Evolutionary conservation across 345 rosid species (phyloP).

Genomic region (Turnera subulata): DNA sequence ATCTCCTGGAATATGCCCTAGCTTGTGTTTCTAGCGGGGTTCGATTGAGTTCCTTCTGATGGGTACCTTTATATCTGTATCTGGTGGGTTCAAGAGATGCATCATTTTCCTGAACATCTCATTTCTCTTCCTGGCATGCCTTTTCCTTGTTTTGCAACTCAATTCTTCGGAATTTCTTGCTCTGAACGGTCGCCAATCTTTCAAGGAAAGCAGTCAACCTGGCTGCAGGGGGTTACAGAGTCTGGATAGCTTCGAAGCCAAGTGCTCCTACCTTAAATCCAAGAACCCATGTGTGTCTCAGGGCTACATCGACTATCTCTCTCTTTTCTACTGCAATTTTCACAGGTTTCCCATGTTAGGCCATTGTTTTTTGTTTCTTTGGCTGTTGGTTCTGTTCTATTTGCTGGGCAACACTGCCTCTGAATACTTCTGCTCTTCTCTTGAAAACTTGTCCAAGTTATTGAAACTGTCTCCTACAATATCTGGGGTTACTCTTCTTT

Average conservation of each 20-base stretch:
- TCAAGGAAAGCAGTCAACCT: constrained; percentile 10
- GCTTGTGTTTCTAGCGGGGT: neutral
- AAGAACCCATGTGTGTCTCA: constrained; percentile 48
- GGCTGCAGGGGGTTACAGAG: constrained; percentile 31
- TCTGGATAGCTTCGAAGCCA: constrained; percentile 43
- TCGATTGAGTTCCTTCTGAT: constrained; percentile 18
- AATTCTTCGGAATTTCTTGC: constrained; percentile 19
- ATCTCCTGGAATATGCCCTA: constrained; percentile 10
- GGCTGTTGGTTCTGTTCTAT: constrained; percentile 80
- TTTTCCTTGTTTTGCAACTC: constrained; percentile 20
- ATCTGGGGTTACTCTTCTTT: constrained; percentile 86
- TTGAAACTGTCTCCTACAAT: constrained; percentile 76
- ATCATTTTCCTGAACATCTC: constrained; percentile 40
- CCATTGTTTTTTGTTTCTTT: constrained; percentile 41
- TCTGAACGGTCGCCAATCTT: constrained; percentile 17
- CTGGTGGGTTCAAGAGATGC: constrained; percentile 14
- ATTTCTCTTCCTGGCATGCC: constrained; percentile 32
- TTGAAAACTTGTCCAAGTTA: constrained; percentile 59
- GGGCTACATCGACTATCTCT: constrained; percentile 68
- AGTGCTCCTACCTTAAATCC: constrained; percentile 22
- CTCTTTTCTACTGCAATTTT: constrained; percentile 63
- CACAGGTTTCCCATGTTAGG: constrained; percentile 51
- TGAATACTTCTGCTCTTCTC: constrained; percentile 80
- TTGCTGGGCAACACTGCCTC: constrained; percentile 85
- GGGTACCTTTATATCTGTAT: constrained; percentile 20